These are phyloP conservation scores for Odonthalia washingtoniensis DNA, from an alignment of 31 red algal genomes.

Conservation along the genomic window DNA sequence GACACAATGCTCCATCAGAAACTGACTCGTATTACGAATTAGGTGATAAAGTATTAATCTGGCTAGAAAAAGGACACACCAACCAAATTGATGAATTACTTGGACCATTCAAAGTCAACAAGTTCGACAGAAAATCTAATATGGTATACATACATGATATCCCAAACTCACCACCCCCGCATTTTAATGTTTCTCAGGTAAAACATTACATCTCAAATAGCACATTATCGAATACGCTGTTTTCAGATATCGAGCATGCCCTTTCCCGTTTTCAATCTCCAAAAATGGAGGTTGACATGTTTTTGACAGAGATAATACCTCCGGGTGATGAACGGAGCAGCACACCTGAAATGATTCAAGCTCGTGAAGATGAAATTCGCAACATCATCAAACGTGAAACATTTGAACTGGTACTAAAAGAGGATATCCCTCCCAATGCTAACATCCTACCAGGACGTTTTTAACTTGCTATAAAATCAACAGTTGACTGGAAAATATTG, in stretches of 20 bases:
- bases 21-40: neutral
- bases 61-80: slow-evolving; percentile 29
- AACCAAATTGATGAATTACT: slow-evolving; percentile 55
- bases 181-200: too few relatives aligned
- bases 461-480: slow-evolving; percentile 41
- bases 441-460: slow-evolving; percentile 53
- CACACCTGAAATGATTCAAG: slow-evolving; percentile 32
- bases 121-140: slow-evolving; percentile 29
- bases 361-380: slow-evolving; percentile 1
- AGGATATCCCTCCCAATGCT: slow-evolving; percentile 45
- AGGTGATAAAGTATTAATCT: slow-evolving; percentile 25
- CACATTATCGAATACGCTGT: too few relatives aligned
- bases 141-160: too few relatives aligned
- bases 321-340: slow-evolving; percentile 3
- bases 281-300: slow-evolving; percentile 24
- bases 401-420: slow-evolving; percentile 26
- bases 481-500: slow-evolving; percentile 21
- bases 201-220: too few relatives aligned
- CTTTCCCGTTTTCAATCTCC: too few relatives aligned
- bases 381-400: slow-evolving; percentile 28
- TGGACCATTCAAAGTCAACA: slow-evolving; percentile 21
- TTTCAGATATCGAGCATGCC: too few relatives aligned
- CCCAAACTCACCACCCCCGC: slow-evolving; percentile 20
- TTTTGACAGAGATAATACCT: slow-evolving; percentile 43
- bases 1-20: neutral